Percentiles rank a stretch among this genome's conserved stretches.
Conservation (phyloP, 345 rosid genomes). For the Syzygium jambos region DNA sequence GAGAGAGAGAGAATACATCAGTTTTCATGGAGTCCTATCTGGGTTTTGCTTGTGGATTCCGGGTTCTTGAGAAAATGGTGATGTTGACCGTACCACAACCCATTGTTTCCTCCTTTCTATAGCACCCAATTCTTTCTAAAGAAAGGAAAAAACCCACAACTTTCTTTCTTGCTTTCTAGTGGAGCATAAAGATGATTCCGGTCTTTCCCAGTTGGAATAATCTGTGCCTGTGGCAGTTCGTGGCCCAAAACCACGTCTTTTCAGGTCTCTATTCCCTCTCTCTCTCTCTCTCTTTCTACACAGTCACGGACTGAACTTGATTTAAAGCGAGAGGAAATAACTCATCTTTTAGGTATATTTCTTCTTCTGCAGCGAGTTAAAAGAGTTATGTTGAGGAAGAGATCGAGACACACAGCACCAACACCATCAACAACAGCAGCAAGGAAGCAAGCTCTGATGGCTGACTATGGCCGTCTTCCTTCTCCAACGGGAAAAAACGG, state of each 20-base stretch:
- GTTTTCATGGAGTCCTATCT: constrained; percentile 7
- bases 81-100: constrained; percentile 8
- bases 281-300: not conserved
- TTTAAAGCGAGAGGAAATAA: not conserved
- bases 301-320: not conserved
- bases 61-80: constrained; percentile 5
- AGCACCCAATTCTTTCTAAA: not conserved
- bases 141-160: not conserved
- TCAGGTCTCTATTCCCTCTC: not conserved
- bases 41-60: constrained; percentile 7
- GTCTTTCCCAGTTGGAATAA: constrained; percentile 8
- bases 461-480: constrained; percentile 18
- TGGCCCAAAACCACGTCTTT: constrained; percentile 3
- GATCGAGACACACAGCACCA: constrained; percentile 12
- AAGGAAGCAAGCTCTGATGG: constrained; percentile 39
- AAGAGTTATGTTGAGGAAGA: constrained; percentile 26
- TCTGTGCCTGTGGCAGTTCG: constrained; percentile 1
- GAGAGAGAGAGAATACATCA: not conserved
- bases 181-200: constrained; percentile 17
- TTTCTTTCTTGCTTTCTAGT: constrained; percentile 5
- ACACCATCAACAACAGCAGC: not conserved
- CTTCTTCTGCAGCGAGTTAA: constrained; percentile 4
- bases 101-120: constrained; percentile 8
- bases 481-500: not conserved
- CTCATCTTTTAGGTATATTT: not conserved